Percentiles rank a stretch among this genome's conserved stretches.
Conservation (phyloP, 2,329 filamentous ascomycete species). For the Microthyrium microscopicum region DNA sequence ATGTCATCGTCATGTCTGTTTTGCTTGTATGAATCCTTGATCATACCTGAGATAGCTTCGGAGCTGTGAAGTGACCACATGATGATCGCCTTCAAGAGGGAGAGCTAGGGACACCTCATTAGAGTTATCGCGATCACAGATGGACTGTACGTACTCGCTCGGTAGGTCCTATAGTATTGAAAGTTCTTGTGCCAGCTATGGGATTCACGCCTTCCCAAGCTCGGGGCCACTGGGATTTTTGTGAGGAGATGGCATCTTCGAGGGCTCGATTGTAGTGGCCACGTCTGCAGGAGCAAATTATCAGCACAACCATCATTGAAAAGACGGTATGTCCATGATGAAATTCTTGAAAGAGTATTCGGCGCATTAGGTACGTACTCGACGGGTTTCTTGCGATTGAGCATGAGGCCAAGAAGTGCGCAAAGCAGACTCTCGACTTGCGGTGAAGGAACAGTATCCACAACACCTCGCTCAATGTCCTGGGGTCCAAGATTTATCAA, state of each 20-base stretch:
- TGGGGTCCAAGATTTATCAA: conserved; percentile 83
- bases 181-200: conserved; percentile 61
- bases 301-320: no score
- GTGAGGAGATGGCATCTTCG: conserved; percentile 75
- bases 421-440: conserved; percentile 80
- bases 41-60: conserved; percentile 60
- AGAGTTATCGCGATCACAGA: background rate
- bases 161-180: conserved; percentile 64
- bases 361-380: conserved; percentile 63
- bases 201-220: conserved; percentile 75
- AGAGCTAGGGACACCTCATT: conserved; percentile 41
- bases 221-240: conserved; percentile 76
- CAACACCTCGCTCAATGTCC: conserved; percentile 78
- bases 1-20: conserved; percentile 58
- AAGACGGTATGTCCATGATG: no score
- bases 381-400: conserved; percentile 97
- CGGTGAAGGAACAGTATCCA: conserved; percentile 61
- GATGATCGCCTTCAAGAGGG: conserved; percentile 64
- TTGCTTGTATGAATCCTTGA: conserved; percentile 81
- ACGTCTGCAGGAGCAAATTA: no score
- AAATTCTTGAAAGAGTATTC: background rate
- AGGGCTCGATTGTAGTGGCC: conserved; percentile 88
- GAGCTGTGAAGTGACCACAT: conserved; percentile 84
- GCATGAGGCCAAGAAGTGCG: conserved; percentile 67
- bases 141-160: conserved; percentile 48